Conservation (phyloP, 352 stramenopile species). For the Globisporangium viniferum region DNA sequence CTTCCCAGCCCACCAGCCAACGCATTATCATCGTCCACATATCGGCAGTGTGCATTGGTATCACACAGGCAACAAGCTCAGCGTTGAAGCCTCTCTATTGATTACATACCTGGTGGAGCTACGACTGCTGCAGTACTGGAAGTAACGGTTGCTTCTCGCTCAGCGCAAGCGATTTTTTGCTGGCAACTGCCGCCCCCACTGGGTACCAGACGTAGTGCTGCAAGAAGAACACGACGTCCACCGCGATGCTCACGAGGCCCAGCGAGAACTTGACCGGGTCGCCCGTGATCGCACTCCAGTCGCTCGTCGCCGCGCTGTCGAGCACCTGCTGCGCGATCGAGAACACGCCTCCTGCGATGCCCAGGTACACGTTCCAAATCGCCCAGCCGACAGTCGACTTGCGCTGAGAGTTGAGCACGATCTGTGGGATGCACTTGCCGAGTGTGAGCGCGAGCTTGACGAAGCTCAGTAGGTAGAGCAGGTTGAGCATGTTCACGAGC, state of each 20-base stretch:
- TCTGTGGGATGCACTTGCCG: conserved; percentile 96
- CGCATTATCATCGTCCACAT: too few species aligned
- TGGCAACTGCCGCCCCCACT: conserved; percentile 19
- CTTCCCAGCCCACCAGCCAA: not conserved
- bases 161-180: conserved; percentile 6
- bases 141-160: conserved; percentile 2
- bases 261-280: conserved; percentile 96
- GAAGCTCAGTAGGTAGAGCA: conserved; percentile 92
- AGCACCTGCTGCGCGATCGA: conserved; percentile 92
- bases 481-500: conserved; percentile 86
- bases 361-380: conserved; percentile 97
- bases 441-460: conserved; percentile 95
- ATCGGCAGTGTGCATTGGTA: too few species aligned
- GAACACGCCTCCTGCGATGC: conserved; percentile 92
- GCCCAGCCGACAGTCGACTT: conserved; percentile 96
- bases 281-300: conserved; percentile 94
- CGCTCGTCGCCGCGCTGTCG: conserved; percentile 86
- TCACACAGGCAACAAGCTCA: not conserved
- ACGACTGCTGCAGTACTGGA: not conserved
- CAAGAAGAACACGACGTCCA: conserved; percentile 96
- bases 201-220: conserved; percentile 96
- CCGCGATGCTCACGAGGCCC: conserved; percentile 93
- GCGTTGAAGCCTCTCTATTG: not conserved
- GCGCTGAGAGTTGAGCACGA: conserved; percentile 92
- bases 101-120: not conserved